Evolutionary conservation across 208 protist species (phyloP), one percentile per base, ranked within the genome.

Genomic region (Kentomonas sorsogonicus): DNA sequence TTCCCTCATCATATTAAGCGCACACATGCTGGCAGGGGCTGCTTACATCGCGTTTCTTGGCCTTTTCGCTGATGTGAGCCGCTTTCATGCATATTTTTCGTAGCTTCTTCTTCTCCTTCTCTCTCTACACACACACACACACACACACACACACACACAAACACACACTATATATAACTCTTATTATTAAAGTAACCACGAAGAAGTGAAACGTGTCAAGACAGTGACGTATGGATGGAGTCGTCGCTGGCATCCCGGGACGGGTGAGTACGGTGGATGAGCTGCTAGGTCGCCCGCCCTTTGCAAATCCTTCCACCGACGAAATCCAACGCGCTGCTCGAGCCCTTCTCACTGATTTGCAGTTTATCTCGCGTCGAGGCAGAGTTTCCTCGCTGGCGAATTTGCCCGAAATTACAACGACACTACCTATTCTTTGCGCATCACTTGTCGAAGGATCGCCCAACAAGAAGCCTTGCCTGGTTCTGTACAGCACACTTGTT

Each of bases 341-440:
- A 7, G 40, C 13, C 6, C 39, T 92, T 1, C 41, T 64, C 0
- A 7, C 3, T 0, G 39, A 63, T 5, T 15, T 86, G n/a, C 9
- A 4, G 1, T 11, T 51, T 1, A 26, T 69, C 1, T 54, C 64
- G 3, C 31, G 63, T 10, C 60, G 45, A 4, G 56, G 58, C 18
- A 73, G 63, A 25, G 43, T 83, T 3, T 25, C 31, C 3, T 15
- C 53, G 0, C 45, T 93, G 3, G 53, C 68, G 0, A 53, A 63
- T 0, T 58, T 58, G 1, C 40, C n/a, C 7, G 75, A 77, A 27
- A 65, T 83, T 4, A 83, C 74, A 2, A 86, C 71, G 25, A 91
- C 80, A 3, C 56, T 94, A 7, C 83, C 87, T 2, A 65, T 94
- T 11, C 68, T 90, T 11, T 89, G 77, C 45, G 83, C 87, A 4